Evolutionary conservation across 1,284 basidiomycete genomes (phyloP), one percentile per base, ranked within the genome.

Genomic region (Gymnopus androsaceus): DNA sequence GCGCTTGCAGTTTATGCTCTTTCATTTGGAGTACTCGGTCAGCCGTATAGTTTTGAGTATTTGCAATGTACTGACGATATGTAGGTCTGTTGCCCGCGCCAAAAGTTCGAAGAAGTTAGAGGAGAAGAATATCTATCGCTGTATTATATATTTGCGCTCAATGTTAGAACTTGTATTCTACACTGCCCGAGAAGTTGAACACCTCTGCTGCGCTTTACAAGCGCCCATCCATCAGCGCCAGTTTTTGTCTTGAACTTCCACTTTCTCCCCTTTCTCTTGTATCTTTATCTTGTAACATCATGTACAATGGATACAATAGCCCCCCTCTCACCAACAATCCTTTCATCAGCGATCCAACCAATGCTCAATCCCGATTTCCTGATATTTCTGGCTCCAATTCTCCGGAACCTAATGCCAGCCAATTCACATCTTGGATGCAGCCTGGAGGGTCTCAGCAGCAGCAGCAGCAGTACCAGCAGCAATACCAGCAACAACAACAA

Each of bases 1-100:
- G 86, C 84, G 7, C 83, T 80, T 15, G 85, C 84, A 15, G 66
- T 89, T 44, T 90, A 90, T 63, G 81, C 82, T 9, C 74, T 89
- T 36, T 75, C 75, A 15, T 88, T 90, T 65, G 88, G 88, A 25
- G 67, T 89, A 36, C 76, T 90, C n/a, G n/a, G n/a, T n/a, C n/a
- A n/a, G n/a, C n/a, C n/a, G n/a, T n/a, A n/a, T n/a, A n/a, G n/a
- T n/a, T n/a, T n/a, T n/a, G n/a, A n/a, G n/a, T n/a, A n/a, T n/a
- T n/a, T n/a, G n/a, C n/a, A n/a, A n/a, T n/a, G n/a, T n/a, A n/a
- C n/a, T n/a, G n/a, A n/a, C n/a, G n/a, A n/a, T n/a, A n/a, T n/a
- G n/a, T n/a, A 56, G 88, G 88, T 1, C 73, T 90, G 27, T 72
- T 90, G 51, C 85, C 87, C 9, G 79, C 80, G 27, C 87, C 87